phyloP scores from a whole-genome alignment of 345 rosid genomes.

The Viola odorata region DNA sequence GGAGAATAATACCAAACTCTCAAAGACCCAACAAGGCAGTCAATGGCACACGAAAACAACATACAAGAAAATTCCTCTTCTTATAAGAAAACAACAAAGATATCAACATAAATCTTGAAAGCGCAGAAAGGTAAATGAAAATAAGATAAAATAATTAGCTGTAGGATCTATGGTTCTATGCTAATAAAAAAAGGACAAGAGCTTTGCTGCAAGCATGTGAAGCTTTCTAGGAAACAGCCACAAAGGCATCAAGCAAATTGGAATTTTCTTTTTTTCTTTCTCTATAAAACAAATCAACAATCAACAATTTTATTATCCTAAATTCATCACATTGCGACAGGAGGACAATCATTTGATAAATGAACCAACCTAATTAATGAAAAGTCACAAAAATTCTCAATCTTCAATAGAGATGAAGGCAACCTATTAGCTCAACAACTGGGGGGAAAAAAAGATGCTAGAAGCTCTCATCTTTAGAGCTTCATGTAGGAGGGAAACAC shows the following conservation, averaged over 20 bases:
- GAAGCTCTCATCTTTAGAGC: no score
- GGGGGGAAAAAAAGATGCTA: no score
- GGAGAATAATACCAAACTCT: constrained; percentile 4
- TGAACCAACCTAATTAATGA: no score
- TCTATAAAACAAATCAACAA: no score
- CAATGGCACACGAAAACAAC: background rate
- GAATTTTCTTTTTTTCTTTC: background rate
- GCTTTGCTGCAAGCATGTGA: background rate
- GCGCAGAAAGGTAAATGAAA: background rate
- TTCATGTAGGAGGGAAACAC: no score
- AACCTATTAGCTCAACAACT: no score
- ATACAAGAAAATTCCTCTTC: background rate
- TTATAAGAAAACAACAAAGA: background rate
- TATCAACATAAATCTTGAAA: background rate
- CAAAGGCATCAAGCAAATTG: background rate
- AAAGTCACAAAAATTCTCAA: no score
- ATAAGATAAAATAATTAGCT: background rate
- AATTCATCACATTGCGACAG: no score
- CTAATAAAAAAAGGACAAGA: background rate
- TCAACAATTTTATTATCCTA: no score
- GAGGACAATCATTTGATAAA: no score
- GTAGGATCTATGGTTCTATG: constrained; percentile 5
- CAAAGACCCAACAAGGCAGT: constrained; percentile 3
- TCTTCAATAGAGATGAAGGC: no score
- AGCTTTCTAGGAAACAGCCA: constrained; percentile 7